Conservation (phyloP, 495 filamentous ascomycete genomes). For the Bathelium albidoporum region DNA sequence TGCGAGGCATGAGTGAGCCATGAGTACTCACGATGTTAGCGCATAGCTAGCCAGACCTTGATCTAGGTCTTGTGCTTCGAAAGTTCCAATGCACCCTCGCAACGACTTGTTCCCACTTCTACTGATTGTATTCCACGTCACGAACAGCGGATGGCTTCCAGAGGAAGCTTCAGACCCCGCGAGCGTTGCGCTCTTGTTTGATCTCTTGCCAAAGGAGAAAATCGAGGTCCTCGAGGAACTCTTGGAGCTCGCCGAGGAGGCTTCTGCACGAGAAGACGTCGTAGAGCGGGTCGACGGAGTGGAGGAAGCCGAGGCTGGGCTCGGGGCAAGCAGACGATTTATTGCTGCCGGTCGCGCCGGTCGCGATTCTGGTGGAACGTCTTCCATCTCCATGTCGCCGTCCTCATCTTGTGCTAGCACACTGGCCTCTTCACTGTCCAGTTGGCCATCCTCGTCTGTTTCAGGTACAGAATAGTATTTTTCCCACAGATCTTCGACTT, state of each 20-base stretch:
- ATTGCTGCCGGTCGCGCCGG: conserved; percentile 17
- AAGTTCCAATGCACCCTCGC: conserved; percentile 94
- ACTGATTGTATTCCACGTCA: conserved; percentile 78
- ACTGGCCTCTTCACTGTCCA: conserved; percentile 23
- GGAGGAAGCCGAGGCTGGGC: conserved; percentile 31
- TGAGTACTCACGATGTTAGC: conserved; percentile 58
- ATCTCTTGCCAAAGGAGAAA: conserved; percentile 31
- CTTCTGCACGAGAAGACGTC: conserved; percentile 30
- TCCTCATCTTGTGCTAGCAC: conserved; percentile 17
- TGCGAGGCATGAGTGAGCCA: background rate
- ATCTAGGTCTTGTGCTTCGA: conserved; percentile 66
- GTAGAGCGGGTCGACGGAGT: conserved; percentile 40
- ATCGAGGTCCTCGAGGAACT: conserved; percentile 36
- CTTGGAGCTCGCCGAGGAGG: conserved; percentile 38
- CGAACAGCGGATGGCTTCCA: conserved; percentile 61
- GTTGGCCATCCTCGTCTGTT: conserved; percentile 7
- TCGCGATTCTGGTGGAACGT: conserved; percentile 15
- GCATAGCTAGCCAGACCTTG: conserved; percentile 70
- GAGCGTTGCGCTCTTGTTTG: conserved; percentile 20
- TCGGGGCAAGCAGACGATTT: conserved; percentile 30
- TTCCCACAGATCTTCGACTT: conserved; percentile 66
- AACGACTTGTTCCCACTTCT: conserved; percentile 53
- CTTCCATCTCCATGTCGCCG: conserved; percentile 26
- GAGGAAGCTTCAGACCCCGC: conserved; percentile 14
- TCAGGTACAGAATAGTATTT: conserved; percentile 29